phyloP scores from a whole-genome alignment of 176 grass and related monocot genomes.

The Themeda triandra region DNA sequence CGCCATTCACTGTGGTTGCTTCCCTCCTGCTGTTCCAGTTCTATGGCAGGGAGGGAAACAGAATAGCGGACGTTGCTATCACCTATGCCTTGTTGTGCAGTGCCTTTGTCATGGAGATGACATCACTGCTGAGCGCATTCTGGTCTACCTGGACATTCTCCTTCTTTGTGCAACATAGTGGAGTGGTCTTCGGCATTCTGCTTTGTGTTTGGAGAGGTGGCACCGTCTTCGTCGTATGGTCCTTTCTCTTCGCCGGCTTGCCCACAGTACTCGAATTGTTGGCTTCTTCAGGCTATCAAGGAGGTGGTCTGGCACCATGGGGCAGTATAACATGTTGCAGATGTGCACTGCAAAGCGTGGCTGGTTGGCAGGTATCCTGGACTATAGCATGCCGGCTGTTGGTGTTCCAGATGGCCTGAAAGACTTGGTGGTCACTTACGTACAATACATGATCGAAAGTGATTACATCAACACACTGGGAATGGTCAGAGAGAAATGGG shows the following conservation, averaged over 20 bases:
- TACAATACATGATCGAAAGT: neutral
- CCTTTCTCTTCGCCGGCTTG: neutral
- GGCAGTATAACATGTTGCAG: constrained; percentile 40
- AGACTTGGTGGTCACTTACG: neutral
- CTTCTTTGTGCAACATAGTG: neutral
- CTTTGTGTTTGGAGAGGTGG: neutral
- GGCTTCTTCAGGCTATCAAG: neutral
- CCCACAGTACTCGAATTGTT: neutral
- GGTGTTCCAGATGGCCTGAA: neutral
- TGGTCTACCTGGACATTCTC: neutral
- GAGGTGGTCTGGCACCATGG: constrained; percentile 42
- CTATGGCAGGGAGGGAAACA: neutral
- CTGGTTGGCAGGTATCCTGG: neutral
- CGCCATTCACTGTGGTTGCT: neutral
- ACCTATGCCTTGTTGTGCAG: neutral
- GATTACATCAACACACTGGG: neutral
- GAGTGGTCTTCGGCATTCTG: neutral
- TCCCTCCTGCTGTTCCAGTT: neutral
- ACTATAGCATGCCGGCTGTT: neutral
- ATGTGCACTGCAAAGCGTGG: neutral
- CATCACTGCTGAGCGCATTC: neutral
- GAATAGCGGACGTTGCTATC: neutral
- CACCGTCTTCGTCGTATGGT: neutral
- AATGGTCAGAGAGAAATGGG: neutral
- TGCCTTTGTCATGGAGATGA: neutral